Conservation (phyloP, 140 eudicot genomes). For the Ambrosia hybrid region DNA sequence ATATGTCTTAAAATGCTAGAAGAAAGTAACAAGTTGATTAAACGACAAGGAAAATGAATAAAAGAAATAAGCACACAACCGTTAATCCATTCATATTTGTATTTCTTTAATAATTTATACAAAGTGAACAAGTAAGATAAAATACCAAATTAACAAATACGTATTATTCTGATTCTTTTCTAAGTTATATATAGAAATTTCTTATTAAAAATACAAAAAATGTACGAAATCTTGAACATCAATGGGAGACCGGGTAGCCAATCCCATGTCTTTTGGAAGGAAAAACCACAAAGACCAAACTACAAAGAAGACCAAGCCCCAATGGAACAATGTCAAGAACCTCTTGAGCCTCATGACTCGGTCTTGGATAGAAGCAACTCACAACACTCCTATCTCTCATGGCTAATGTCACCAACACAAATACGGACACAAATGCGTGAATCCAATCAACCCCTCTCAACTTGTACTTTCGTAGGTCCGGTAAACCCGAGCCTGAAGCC, state of each 20-base stretch:
- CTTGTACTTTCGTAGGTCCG: conserved; percentile 59
- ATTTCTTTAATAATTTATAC: conserved; percentile 20
- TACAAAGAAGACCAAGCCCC: conserved; percentile 66
- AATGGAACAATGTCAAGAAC: conserved; percentile 65
- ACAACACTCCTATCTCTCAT: conserved; percentile 69
- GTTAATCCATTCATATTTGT: neutral
- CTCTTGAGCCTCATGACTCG: conserved; percentile 58
- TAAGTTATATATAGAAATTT: neutral
- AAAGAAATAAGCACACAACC: neutral
- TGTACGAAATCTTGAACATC: neutral
- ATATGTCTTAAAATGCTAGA: neutral
- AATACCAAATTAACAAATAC: neutral
- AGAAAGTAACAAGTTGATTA: neutral
- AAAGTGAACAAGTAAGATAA: neutral
- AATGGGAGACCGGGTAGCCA: conserved; percentile 71
- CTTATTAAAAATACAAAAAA: neutral
- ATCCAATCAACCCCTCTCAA: conserved; percentile 56
- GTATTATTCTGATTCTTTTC: neutral
- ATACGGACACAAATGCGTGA: conserved; percentile 64
- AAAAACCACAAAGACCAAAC: conserved; percentile 72
- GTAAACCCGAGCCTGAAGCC: conserved; percentile 39
- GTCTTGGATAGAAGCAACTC: conserved; percentile 66
- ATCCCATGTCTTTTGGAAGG: conserved; percentile 86
- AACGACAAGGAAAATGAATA: neutral
- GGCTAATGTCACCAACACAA: conserved; percentile 65